Evolutionary conservation across 148 eudicot genomes (phyloP).

Genomic region (Camellia granthamiana): DNA sequence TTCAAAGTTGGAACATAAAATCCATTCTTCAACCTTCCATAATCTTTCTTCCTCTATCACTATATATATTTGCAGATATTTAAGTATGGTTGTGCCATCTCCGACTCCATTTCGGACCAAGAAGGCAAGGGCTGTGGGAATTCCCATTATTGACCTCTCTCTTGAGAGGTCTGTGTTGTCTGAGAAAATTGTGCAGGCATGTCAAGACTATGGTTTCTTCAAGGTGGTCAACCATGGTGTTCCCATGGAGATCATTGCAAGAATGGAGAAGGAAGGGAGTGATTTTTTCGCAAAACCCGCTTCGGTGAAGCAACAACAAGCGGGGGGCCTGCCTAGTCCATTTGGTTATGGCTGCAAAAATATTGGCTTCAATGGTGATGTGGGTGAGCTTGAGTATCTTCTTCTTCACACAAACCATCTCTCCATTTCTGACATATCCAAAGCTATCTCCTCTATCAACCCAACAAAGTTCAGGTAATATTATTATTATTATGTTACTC

Average conservation of each 20-base stretch:
- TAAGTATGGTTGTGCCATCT: too few relatives aligned
- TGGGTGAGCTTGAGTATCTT: constrained; percentile 90
- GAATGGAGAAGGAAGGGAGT: constrained; percentile 54
- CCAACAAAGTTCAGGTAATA: too few relatives aligned
- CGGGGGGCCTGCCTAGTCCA: constrained; percentile 43
- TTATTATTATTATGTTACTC: too few relatives aligned
- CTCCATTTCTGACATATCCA: constrained; percentile 27
- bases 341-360: constrained; percentile 81
- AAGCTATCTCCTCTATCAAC: constrained; percentile 40
- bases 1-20: too few relatives aligned
- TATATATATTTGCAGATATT: too few relatives aligned
- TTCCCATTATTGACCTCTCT: constrained; percentile 65
- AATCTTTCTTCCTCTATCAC: too few relatives aligned
- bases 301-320: constrained; percentile 43
- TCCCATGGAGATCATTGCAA: constrained; percentile 30
- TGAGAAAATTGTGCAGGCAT: constrained; percentile 48
- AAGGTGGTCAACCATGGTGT: constrained; percentile 80
- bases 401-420: constrained; percentile 58
- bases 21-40: too few relatives aligned
- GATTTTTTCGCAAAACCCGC: constrained; percentile 53
- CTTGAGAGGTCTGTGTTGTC: constrained; percentile 25
- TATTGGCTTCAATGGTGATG: constrained; percentile 81
- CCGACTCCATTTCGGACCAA: too few relatives aligned
- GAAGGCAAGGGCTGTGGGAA: too few relatives aligned
- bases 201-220: constrained; percentile 78